These are phyloP conservation scores for Zoysia japonica DNA, from an alignment of 176 grass and related monocot species.

Conservation along the genomic window DNA sequence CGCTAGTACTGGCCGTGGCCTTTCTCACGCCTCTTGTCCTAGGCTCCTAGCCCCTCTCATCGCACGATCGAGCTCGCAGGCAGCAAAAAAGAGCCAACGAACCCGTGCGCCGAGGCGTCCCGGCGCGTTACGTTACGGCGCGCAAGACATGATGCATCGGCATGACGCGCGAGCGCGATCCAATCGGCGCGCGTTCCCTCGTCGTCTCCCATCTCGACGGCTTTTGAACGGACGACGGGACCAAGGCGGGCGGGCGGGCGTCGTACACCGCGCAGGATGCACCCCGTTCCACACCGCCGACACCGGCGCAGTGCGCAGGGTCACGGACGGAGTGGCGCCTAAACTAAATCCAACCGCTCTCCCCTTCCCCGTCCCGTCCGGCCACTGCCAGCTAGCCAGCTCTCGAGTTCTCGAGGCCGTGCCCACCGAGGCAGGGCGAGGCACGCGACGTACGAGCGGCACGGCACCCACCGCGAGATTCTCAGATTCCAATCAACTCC, in stretches of 20 bases:
- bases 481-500: neutral
- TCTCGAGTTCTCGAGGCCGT: constrained; percentile 5
- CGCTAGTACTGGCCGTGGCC: neutral
- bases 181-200: too few species aligned
- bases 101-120: too few species aligned
- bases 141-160: too few species aligned
- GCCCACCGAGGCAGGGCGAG: constrained; percentile 8
- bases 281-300: too few species aligned
- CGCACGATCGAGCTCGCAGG: too few species aligned
- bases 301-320: neutral
- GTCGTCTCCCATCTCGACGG: too few species aligned
- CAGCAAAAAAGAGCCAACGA: too few species aligned
- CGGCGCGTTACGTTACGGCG: too few species aligned
- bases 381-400: neutral
- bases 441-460: neutral
- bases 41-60: too few species aligned
- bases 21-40: neutral
- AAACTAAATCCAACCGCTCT: neutral
- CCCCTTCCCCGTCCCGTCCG: neutral
- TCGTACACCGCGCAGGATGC: neutral
- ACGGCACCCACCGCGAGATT: constrained; percentile 40
- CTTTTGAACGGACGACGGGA: too few species aligned
- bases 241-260: neutral
- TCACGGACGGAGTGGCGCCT: neutral
- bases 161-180: too few species aligned